Conservation (phyloP, 768 basidiomycete species). For the Mrakia gelida region DNA sequence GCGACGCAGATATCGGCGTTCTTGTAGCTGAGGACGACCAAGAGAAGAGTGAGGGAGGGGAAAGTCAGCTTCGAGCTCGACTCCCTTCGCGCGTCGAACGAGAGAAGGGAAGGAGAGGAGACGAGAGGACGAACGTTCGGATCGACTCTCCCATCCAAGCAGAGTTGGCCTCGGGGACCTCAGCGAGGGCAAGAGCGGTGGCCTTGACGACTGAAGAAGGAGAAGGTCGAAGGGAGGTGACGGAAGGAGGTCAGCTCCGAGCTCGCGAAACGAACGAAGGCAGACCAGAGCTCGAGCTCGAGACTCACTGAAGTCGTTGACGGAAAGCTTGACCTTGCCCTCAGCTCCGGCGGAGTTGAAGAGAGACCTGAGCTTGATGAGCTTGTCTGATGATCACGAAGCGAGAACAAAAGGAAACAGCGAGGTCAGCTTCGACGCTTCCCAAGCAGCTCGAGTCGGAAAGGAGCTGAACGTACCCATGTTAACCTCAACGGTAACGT, state of each 20-base stretch:
- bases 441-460: background rate
- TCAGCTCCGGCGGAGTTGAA: slow-evolving; percentile 80
- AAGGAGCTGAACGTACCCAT: slow-evolving; percentile 66
- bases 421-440: background rate
- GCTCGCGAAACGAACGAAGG: background rate
- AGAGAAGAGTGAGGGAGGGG: background rate
- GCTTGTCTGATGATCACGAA: slow-evolving; percentile 42
- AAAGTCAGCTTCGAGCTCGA: background rate
- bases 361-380: slow-evolving; percentile 85
- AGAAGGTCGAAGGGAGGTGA: background rate
- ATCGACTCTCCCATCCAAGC: slow-evolving; percentile 96
- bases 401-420: background rate
- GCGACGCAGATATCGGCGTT: slow-evolving; percentile 96
- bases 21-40: slow-evolving; percentile 60
- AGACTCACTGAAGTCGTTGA: slow-evolving; percentile 78
- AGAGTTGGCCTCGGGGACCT: slow-evolving; percentile 96
- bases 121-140: slow-evolving; percentile 64
- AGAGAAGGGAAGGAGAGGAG: background rate
- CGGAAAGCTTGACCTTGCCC: slow-evolving; percentile 69
- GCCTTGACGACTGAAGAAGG: slow-evolving; percentile 69
- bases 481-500: slow-evolving; percentile 87
- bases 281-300: too few species aligned
- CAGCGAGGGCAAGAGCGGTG: slow-evolving; percentile 77
- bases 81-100: background rate
- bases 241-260: background rate